A percentile compares a stretch with the other conserved stretches of the same genome.
Conservation (phyloP, 345 rosid species). For the Geranium brycei region DNA sequence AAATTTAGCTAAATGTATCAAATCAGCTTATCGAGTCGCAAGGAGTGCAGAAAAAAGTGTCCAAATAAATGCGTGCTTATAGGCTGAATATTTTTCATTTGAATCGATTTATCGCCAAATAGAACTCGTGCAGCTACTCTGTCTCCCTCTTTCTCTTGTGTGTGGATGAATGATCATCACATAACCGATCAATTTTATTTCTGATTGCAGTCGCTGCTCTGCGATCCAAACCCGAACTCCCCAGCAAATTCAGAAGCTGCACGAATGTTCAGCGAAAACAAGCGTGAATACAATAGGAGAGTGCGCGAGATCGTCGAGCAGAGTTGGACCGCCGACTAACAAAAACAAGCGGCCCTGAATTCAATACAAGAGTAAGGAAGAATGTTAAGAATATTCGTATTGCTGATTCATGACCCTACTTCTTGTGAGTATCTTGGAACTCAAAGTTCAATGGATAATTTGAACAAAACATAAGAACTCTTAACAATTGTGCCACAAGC, state of each 20-base stretch:
- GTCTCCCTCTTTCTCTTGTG: no score
- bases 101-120: no score
- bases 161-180: background rate
- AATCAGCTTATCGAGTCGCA: no score
- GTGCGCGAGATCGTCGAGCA: constrained; percentile 83
- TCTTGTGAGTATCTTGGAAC: constrained; percentile 5
- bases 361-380: no score
- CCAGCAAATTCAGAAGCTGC: constrained; percentile 99
- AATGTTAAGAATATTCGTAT: no score
- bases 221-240: constrained; percentile 93
- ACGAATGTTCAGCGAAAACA: constrained; percentile 86
- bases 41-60: no score
- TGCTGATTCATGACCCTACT: background rate
- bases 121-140: no score
- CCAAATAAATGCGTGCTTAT: no score
- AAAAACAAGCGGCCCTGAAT: no score
- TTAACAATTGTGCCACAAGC: background rate
- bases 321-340: constrained; percentile 85
- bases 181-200: background rate
- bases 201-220: constrained; percentile 61
- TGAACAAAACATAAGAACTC: constrained; percentile 11
- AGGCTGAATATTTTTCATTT: no score
- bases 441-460: constrained; percentile 15
- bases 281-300: constrained; percentile 85
- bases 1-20: no score